Evolutionary conservation across 2,329 filamentous ascomycete species (phyloP), one percentile per base, ranked within the genome.

Genomic region (Orbilia brochopaga): DNA sequence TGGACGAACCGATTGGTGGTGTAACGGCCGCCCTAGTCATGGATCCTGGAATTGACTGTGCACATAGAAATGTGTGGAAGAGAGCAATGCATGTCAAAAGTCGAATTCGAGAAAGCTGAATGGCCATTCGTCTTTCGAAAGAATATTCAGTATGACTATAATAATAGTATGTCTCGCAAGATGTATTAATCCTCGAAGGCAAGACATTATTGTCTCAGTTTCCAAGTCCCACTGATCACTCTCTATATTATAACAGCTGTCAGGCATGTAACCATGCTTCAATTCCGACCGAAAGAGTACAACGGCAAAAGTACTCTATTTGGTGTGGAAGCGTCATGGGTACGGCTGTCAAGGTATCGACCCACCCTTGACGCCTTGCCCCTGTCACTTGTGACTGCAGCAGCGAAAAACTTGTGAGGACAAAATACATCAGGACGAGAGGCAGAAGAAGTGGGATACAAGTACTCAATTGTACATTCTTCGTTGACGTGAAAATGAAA

Each of bases 161-260:
- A 48, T 48, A 48, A 19, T 48, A 48, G 27, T 48, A 23, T 48
- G n/a, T 21, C 19, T 48, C 27, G 27, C 27, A 48, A 4, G 17
- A 48, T 19, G 11, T 2, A 48, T 48, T 21, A 23, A 48, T 48
- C 15, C 19, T 48, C 11, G 44, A 48, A 48, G 19, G 44, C 19
- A 23, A 48, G 44, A 48, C 44, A 48, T 15, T 37, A 37, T 15
- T 48, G 44, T 48, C 44, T 48, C 44, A 48, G n/a, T 17, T 23
- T 17, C 17, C 11, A 48, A 21, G 44, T 19, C 19, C 44, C 44
- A 48, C n/a, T 48, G 44, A 48, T 48, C 44, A 21, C 15, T 32
- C 27, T 32, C 27, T 32, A 17, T 19, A 48, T 48, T 15, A 42
- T 48, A 23, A 11, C 15, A 48, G 5, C 44, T 48, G 44, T 48